These are phyloP conservation scores for Syzygium syzygioides DNA, from an alignment of 441 rosid genomes.

Conservation along the genomic window DNA sequence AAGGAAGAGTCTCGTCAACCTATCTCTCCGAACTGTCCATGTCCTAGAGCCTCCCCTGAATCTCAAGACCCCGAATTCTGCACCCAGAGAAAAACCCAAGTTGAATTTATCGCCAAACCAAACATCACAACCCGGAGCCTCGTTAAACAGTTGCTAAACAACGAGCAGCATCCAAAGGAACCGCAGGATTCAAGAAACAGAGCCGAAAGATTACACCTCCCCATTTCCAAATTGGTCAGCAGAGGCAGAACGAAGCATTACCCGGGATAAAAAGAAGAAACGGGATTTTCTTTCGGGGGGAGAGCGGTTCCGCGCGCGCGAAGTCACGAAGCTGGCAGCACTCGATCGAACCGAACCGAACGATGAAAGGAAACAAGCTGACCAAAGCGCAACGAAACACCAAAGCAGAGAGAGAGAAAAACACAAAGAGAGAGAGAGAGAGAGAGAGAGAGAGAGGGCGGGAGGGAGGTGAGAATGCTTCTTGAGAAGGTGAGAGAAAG, in stretches of 20 bases:
- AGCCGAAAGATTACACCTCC: not conserved
- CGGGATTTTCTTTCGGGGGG: not conserved
- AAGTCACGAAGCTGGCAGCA: not conserved
- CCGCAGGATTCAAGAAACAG: not conserved
- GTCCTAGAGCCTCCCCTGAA: not conserved
- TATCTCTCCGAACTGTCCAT: not conserved
- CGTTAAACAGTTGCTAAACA: not conserved
- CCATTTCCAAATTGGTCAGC: not conserved
- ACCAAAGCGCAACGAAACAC: not conserved
- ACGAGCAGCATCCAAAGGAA: not conserved
- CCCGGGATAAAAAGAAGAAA: accelerated
- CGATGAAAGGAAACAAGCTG: not conserved
- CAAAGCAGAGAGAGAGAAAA: not conserved
- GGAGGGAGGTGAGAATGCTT: not conserved
- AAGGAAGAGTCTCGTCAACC: not conserved
- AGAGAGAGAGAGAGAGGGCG: accelerated
- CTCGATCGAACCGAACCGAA: not conserved
- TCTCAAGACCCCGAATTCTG: not conserved
- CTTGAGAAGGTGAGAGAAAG: not conserved
- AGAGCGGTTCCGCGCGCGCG: not conserved
- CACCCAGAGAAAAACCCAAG: not conserved
- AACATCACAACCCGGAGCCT: not conserved
- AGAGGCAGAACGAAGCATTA: not conserved
- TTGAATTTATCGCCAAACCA: not conserved
- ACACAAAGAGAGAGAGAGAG: not conserved